Evolutionary conservation across 1,284 basidiomycete species (phyloP).

Genomic region (Kwoniella shivajii): DNA sequence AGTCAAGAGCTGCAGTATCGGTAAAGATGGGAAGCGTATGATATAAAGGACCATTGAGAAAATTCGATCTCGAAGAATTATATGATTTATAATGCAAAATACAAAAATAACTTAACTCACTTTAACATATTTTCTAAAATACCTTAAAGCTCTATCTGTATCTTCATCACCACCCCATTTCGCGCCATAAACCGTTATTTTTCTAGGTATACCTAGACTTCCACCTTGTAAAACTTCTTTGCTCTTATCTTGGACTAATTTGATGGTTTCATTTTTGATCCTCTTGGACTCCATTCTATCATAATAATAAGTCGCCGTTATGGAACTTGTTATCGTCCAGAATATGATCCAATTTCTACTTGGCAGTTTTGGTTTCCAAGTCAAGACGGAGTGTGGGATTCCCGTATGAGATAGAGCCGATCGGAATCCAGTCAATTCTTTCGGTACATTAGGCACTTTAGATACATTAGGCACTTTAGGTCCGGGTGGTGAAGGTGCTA

Average conservation of each 20-base stretch:
- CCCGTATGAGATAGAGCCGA: slow-evolving; percentile 57
- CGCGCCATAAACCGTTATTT: slow-evolving; percentile 81
- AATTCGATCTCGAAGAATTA: no score
- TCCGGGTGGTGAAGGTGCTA: not conserved
- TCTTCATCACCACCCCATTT: slow-evolving; percentile 97
- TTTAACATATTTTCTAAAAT: slow-evolving; percentile 97
- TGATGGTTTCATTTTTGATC: slow-evolving; percentile 76
- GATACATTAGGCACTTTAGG: not conserved
- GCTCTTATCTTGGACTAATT: slow-evolving; percentile 74
- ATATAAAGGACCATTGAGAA: not conserved
- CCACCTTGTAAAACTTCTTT: slow-evolving; percentile 63
- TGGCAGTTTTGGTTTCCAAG: slow-evolving; percentile 63
- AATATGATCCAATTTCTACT: slow-evolving; percentile 90
- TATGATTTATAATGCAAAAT: no score
- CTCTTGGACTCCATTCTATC: slow-evolving; percentile 76
- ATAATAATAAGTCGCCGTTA: slow-evolving; percentile 76
- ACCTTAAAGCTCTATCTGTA: slow-evolving; percentile 75
- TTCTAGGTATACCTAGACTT: slow-evolving; percentile 71
- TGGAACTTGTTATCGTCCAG: slow-evolving; percentile 69
- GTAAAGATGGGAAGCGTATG: not conserved
- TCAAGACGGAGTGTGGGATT: slow-evolving; percentile 55
- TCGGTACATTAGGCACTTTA: not conserved
- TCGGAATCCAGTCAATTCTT: slow-evolving; percentile 38
- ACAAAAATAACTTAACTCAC: slow-evolving; percentile 56
- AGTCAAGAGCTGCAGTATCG: slow-evolving; percentile 2